phyloP scores from a whole-genome alignment of 2,329 filamentous ascomycete species.

The Venturia pyrina region DNA sequence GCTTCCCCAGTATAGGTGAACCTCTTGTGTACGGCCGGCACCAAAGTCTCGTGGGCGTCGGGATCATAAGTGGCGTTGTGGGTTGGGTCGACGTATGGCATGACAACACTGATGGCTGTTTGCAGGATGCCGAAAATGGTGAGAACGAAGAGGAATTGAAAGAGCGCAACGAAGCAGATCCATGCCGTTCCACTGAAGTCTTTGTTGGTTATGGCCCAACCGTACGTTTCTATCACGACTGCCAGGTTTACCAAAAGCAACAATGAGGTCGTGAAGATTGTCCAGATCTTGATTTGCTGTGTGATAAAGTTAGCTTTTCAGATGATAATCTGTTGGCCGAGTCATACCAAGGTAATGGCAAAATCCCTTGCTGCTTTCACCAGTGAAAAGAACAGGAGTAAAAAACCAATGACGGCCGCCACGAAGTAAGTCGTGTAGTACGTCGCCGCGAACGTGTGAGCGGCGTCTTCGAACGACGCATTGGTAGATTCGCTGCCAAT shows the following conservation, averaged over 20 bases:
- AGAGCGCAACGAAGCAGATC: background rate
- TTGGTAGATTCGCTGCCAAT: background rate
- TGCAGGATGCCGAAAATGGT: slow-evolving; percentile 5
- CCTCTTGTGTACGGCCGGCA: background rate
- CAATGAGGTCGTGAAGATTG: background rate
- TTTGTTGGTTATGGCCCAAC: background rate
- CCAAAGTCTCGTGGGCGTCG: background rate
- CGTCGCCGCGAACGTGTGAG: background rate
- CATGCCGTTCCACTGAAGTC: background rate
- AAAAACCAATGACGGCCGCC: background rate
- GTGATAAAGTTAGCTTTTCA: background rate
- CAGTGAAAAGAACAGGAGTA: background rate
- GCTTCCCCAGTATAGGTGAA: slow-evolving; percentile 1
- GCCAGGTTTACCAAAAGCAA: background rate
- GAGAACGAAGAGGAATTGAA: slow-evolving; percentile 4
- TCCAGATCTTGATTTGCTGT: slow-evolving; percentile 2
- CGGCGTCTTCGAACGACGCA: background rate
- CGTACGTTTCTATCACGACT: background rate
- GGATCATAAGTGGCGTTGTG: slow-evolving; percentile 6
- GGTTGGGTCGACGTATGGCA: slow-evolving; percentile 1
- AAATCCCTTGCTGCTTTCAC: background rate
- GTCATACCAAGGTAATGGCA: background rate
- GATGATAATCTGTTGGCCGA: background rate
- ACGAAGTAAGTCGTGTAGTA: background rate
- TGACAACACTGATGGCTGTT: background rate